phyloP scores from a whole-genome alignment of 2,329 filamentous ascomycete genomes.

The Phialemoniopsis sp. region DNA sequence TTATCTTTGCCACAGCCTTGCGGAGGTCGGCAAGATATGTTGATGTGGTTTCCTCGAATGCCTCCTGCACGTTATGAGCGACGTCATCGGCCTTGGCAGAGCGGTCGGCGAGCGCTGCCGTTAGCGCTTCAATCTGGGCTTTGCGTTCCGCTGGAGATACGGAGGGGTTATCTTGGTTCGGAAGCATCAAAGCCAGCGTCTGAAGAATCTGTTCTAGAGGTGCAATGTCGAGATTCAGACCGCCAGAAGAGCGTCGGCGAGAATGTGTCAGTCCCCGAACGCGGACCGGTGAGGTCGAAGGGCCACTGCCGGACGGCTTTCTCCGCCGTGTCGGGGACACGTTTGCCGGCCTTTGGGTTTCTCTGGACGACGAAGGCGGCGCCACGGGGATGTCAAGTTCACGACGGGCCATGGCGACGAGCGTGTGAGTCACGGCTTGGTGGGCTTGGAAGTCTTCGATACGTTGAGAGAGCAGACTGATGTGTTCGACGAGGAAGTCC shows the following conservation, averaged over 20 bases:
- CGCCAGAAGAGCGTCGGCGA: constrained; percentile 29
- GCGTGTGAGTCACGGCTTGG: constrained; percentile 28
- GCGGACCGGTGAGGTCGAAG: constrained; percentile 25
- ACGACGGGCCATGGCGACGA: constrained; percentile 36
- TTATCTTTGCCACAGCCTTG: constrained; percentile 41
- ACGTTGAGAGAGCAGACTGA: constrained; percentile 32
- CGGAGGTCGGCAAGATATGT: constrained; percentile 41
- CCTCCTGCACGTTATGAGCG: constrained; percentile 39
- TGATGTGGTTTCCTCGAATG: constrained; percentile 39
- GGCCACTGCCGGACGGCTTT: constrained; percentile 5
- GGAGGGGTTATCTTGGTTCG: constrained; percentile 21
- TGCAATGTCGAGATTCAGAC: constrained; percentile 24
- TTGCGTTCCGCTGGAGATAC: constrained; percentile 7
- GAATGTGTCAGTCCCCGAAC: constrained; percentile 18
- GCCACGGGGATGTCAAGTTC: constrained; percentile 31
- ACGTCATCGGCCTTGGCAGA: constrained; percentile 37
- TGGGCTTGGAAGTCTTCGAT: constrained; percentile 42
- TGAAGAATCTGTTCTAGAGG: constrained; percentile 45
- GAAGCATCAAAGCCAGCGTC: constrained; percentile 37
- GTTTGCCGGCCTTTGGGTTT: constrained; percentile 17
- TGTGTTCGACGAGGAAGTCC: constrained; percentile 44
- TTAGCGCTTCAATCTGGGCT: constrained; percentile 9
- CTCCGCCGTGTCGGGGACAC: constrained; percentile 27
- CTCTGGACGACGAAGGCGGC: constrained; percentile 5
- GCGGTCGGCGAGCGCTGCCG: constrained; percentile 31